Conservation (phyloP, 345 rosid species). For the Salix brachista region DNA sequence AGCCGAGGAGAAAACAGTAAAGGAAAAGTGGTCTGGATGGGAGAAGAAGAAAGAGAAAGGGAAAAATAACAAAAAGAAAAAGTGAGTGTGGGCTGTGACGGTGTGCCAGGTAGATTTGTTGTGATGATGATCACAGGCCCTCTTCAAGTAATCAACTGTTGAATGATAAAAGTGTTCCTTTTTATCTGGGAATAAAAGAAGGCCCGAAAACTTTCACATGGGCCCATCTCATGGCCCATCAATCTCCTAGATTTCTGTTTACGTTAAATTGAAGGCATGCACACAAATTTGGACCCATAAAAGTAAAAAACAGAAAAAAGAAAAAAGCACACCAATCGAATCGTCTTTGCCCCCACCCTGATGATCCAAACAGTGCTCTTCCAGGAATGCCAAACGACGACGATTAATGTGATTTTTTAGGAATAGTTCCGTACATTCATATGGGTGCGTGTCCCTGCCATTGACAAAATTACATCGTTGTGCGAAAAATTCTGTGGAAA, state of each 20-base stretch:
- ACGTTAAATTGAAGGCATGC: neutral
- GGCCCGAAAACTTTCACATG: neutral
- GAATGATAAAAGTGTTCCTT: constrained; percentile 40
- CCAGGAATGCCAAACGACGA: neutral
- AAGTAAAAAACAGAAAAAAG: neutral
- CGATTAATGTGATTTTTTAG: no score
- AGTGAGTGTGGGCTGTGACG: constrained; percentile 12
- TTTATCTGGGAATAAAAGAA: constrained; percentile 12
- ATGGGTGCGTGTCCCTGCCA: no score
- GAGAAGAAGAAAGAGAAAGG: constrained; percentile 4
- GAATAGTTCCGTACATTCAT: no score
- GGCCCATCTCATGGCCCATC: neutral
- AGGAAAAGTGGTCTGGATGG: constrained; percentile 34
- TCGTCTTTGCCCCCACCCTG: neutral
- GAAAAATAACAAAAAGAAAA: constrained; percentile 17
- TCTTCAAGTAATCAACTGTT: constrained; percentile 28
- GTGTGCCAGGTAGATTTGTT: constrained; percentile 39
- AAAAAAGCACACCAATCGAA: neutral
- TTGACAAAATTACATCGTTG: no score
- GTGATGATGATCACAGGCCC: constrained; percentile 17
- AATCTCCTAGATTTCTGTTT: neutral
- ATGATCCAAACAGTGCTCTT: neutral
- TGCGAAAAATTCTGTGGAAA: no score
- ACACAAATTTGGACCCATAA: neutral
- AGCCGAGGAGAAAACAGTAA: constrained; percentile 11